Conservation (phyloP, 768 basidiomycete genomes). For the Tricholoma sp. region DNA sequence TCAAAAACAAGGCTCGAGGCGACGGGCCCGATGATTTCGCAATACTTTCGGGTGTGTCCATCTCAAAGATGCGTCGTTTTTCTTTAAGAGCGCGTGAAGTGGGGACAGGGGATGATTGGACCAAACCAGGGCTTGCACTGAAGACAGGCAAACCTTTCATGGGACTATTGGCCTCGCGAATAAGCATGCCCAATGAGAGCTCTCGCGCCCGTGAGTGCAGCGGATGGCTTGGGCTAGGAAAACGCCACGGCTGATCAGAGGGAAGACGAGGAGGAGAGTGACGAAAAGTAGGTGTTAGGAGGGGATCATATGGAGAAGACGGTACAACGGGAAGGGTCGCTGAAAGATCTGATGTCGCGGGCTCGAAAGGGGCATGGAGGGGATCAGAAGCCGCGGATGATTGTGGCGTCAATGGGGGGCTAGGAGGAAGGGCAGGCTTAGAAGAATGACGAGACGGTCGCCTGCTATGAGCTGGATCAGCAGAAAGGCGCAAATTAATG, state of each 20-base stretch:
- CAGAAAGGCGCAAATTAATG: background rate
- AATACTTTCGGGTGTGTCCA: constrained; percentile 28
- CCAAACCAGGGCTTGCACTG: constrained; percentile 25
- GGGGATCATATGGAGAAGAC: constrained; percentile 73
- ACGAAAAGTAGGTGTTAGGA: constrained; percentile 69
- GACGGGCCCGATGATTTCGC: constrained; percentile 30
- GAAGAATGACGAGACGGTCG: constrained; percentile 11
- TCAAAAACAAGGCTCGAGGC: constrained; percentile 35
- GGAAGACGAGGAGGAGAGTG: constrained; percentile 73
- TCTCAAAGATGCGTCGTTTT: constrained; percentile 15
- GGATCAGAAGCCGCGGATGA: constrained; percentile 24
- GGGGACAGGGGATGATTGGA: constrained; percentile 31
- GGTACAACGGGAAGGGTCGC: constrained; percentile 39
- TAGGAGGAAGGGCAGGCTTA: constrained; percentile 20
- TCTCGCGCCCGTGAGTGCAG: constrained; percentile 62
- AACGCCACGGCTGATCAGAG: constrained; percentile 80
- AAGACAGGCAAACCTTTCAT: constrained; percentile 24
- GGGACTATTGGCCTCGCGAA: constrained; percentile 48
- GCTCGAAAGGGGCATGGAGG: constrained; percentile 15
- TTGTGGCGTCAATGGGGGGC: constrained; percentile 34
- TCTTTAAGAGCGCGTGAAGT: constrained; percentile 9
- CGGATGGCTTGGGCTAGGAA: constrained; percentile 75
- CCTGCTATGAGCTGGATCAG: constrained; percentile 9
- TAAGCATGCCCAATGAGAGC: constrained; percentile 60
- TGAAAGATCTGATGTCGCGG: constrained; percentile 15